Evolutionary conservation across 1,139 yeast genomes (phyloP).

Genomic region (Yamadazyma oceani): DNA sequence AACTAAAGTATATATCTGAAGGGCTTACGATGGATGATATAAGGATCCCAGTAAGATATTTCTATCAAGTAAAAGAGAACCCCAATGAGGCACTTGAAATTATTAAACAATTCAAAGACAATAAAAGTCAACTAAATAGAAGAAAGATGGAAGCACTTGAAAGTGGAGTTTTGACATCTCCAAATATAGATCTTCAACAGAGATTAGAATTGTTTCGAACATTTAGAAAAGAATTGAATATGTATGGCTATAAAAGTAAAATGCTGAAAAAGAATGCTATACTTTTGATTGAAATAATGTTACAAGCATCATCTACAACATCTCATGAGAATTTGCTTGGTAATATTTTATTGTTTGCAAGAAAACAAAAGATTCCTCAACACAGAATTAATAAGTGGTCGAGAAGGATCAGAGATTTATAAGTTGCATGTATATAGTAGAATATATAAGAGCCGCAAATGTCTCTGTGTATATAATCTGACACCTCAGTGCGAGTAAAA

Average conservation of each 20-base stretch:
- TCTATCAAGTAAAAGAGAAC: slow-evolving; percentile 3
- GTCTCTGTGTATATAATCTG: too few relatives aligned
- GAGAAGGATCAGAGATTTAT: neutral
- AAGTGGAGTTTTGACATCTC: slow-evolving; percentile 10
- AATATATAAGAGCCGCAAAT: too few relatives aligned
- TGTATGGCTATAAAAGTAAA: slow-evolving; percentile 12
- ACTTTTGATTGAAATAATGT: slow-evolving; percentile 8
- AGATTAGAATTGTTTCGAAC: slow-evolving; percentile 7
- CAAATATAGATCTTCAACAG: slow-evolving; percentile 1
- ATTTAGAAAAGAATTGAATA: slow-evolving; percentile 8
- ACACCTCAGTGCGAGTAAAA: too few relatives aligned
- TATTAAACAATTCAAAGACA: slow-evolving; percentile 4
- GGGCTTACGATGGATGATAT: neutral
- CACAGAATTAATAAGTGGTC: slow-evolving; percentile 8
- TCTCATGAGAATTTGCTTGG: slow-evolving; percentile 1
- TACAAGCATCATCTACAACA: slow-evolving; percentile 1
- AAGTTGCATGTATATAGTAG: too few relatives aligned
- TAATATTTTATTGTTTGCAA: slow-evolving; percentile 6
- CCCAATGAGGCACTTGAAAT: slow-evolving; percentile 7
- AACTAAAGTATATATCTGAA: neutral
- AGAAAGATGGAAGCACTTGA: slow-evolving; percentile 10
- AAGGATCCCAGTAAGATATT: neutral
- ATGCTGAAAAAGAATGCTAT: slow-evolving; percentile 9
- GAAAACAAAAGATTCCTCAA: slow-evolving; percentile 9
- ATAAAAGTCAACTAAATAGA: slow-evolving; percentile 9